phyloP scores from a whole-genome alignment of 2,329 filamentous ascomycete genomes.

The Neocucurbitaria cava region DNA sequence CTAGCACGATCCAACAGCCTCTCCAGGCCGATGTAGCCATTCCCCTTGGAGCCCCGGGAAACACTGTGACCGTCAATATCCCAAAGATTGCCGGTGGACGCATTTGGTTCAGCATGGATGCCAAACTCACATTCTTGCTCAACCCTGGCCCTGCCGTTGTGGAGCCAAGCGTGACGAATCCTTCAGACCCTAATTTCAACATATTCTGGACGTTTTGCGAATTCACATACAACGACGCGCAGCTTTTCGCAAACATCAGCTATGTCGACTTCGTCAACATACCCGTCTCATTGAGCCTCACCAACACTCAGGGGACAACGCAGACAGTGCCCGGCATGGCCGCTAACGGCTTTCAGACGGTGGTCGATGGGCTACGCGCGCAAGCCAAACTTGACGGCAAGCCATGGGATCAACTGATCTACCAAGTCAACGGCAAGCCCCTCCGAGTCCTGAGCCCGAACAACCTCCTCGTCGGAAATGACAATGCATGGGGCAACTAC shows the following conservation, averaged over 20 bases:
- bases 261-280: constrained; percentile 76
- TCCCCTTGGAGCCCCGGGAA: constrained; percentile 66
- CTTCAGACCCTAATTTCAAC: constrained; percentile 56
- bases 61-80: constrained; percentile 66
- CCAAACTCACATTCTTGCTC: constrained; percentile 69
- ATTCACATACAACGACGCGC: constrained; percentile 56
- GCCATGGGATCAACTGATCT: constrained; percentile 67
- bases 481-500: constrained; percentile 58
- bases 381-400: constrained; percentile 64
- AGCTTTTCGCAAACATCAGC: constrained; percentile 64
- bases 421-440: constrained; percentile 46
- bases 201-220: constrained; percentile 57
- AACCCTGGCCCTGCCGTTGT: constrained; percentile 77
- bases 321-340: constrained; percentile 64
- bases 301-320: constrained; percentile 47
- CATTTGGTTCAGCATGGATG: constrained; percentile 72
- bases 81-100: constrained; percentile 74
- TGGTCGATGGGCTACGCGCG: constrained; percentile 61
- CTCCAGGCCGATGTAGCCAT: constrained; percentile 69
- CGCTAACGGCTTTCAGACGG: constrained; percentile 61
- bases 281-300: constrained; percentile 54
- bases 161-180: constrained; percentile 75
- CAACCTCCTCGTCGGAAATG: constrained; percentile 55
- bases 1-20: constrained; percentile 57
- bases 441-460: constrained; percentile 55